Base-by-base conservation (phyloP, 768 basidiomycete genomes). In the Nidularia pulvinata region DNA sequence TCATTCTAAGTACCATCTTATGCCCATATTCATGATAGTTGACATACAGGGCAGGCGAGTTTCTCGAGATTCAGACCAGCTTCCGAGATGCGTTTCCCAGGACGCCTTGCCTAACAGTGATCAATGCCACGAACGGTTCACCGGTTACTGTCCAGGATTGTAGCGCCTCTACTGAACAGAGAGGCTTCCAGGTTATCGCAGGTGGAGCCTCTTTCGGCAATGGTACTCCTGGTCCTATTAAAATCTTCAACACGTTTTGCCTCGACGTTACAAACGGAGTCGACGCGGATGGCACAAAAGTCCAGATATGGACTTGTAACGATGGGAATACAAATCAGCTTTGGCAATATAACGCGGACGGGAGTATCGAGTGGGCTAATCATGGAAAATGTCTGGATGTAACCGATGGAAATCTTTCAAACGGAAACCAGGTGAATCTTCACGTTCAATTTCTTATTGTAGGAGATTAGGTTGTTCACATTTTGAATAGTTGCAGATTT, bases 291-390 rank as follows among this genome's bases (percentile, higher is more conserved):
- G 81, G 81, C 9, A 72, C 67, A 6, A 75, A 76, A 59, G 62
- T 84, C 52, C 80, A 83, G 56, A 76, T 83, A 45, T 82, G 74
- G 76, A 76, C 72, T n/a, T 83, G 82, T 58, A 55, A 58, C 22
- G 43, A 56, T 13, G 69, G 66, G 34, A 76, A 75, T 50, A 51
- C 64, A 0, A 80, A 80, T 58, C 81, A 83, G 59, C 65, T 72
- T 52, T 83, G 71, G 59, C 71, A 59, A 30, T 82, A 81, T 60
- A 75, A 73, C 65, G 49, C 61, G n/a, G 66, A 73, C 47, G 71
- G 79, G 49, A 70, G 63, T 34, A 65, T 82, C 35, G 60, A 74
- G 1, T 83, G 81, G 82, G 71, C 70, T 30, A 71, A 76, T 55
- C 74, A 72, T 46, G 74, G 73, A 50, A 81, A 80, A 54, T 83